A percentile compares a stretch with the other conserved stretches of the same genome.
Conservation (phyloP, 73 alveolate genomes). For the Stentor coeruleus region DNA sequence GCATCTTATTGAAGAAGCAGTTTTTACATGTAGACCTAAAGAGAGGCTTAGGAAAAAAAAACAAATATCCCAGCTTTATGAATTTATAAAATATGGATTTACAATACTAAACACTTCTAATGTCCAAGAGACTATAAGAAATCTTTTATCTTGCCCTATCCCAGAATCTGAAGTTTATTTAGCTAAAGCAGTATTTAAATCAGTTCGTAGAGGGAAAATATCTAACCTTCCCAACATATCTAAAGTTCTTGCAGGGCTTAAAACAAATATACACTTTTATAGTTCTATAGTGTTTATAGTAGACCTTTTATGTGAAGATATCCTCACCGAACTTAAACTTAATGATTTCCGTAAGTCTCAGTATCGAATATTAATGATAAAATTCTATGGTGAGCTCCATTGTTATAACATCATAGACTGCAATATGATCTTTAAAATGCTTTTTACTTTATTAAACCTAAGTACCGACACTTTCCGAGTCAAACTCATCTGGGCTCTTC, state of each 20-base stretch:
- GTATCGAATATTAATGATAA: neutral
- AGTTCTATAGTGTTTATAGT: neutral
- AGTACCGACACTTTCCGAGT: neutral
- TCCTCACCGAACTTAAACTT: neutral
- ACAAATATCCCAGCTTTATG: neutral
- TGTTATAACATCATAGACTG: constrained; percentile 9
- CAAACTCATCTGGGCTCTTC: constrained; percentile 16
- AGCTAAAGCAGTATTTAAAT: neutral
- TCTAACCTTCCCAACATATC: neutral
- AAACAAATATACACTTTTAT: neutral
- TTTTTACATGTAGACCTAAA: neutral
- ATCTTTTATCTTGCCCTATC: neutral
- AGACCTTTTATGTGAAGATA: neutral
- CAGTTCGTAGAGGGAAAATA: neutral
- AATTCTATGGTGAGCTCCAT: neutral
- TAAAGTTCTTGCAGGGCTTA: constrained; percentile 8
- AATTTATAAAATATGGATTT: neutral
- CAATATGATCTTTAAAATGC: constrained; percentile 1
- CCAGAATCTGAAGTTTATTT: constrained; percentile 6
- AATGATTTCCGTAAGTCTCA: constrained; percentile 13
- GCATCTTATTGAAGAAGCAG: constrained; percentile 1
- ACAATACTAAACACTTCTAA: neutral
- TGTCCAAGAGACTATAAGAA: neutral
- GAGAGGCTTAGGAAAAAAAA: constrained; percentile 8
- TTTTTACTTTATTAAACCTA: neutral